Base-by-base conservation (phyloP, 306 rosid genomes). In the Cucurbita pepo region DNA sequence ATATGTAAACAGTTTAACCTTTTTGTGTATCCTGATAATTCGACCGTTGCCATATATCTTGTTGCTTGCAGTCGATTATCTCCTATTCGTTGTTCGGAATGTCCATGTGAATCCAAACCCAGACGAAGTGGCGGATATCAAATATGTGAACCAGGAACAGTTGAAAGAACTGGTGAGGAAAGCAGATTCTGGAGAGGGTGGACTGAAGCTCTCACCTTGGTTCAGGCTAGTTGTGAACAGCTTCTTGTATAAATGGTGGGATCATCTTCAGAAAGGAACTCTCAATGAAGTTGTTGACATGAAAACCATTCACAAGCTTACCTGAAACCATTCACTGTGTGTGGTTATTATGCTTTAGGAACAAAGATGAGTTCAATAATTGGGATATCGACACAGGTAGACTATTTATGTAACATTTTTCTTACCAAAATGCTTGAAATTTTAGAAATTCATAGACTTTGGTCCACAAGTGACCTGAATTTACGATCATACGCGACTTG, bases 201-300 rank as follows among this genome's bases (percentile, higher is more conserved):
- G 99, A 57, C 61, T 94, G 88, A 94, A 89, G 89, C 90, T 94
- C 54, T 91, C 97, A 53, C 99, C 99, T 3, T 94, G 99, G 99
- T 94, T 94, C 92, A 87, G 96, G 38, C 89, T 94, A 4, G 90
- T 94, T 11, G 99, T 91, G 80, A 94, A 94, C 87, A 94, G 89
- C 76, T 94, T 94, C 90, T 78, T 94, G 65, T 91, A 85, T 89
- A 91, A 91, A 77, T 94, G 99, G 99, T 94, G 99, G 99, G 95
- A 91, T n/a, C 92, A 94, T 78, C 80, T 89, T 43, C 87, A 91
- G 86, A 83, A 66, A 63, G 88, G 91, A 59, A 79, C 89, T 44
- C 84, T 94, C 25, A 77, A 74, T 71, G 90, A 91, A 75, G 89
- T 82, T 36, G 80, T 74, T 41, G 99, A 94, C 88, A 91, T 91